A percentile compares a stretch with the other conserved stretches of the same genome.
phyloP scores from a whole-genome alignment of 139 green algal species.

The Volvox africanus region DNA sequence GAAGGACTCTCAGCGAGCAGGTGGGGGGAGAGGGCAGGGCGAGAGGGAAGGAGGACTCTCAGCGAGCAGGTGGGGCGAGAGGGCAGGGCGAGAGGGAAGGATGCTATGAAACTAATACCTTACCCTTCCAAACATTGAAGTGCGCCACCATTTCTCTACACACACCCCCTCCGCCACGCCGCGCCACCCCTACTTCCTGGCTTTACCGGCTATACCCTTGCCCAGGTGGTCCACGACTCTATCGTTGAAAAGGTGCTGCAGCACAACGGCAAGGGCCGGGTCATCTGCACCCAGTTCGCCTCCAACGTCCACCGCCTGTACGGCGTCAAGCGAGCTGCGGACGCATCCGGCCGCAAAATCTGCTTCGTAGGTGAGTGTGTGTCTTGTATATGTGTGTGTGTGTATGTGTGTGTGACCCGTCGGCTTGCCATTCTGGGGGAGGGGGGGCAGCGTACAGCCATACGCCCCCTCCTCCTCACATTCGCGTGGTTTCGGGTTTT shows the following conservation, averaged over 20 bases:
- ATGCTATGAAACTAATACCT: too few species aligned
- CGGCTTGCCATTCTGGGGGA: background rate
- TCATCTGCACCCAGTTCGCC: conserved; percentile 95
- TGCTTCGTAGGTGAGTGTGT: conserved; percentile 84
- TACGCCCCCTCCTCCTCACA: background rate
- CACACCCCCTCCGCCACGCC: too few species aligned
- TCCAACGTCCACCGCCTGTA: conserved; percentile 90
- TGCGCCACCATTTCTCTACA: too few species aligned
- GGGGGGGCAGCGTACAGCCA: background rate
- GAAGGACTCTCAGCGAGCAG: conserved; percentile 88
- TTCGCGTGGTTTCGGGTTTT: background rate
- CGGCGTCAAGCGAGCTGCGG: conserved; percentile 93
- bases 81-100: background rate
- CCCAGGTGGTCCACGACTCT: conserved; percentile 74
- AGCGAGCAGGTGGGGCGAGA: background rate
- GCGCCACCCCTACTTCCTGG: too few species aligned
- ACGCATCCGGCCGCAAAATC: conserved; percentile 88
- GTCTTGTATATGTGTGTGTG: background rate
- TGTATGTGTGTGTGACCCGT: background rate
- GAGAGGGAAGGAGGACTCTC: background rate
- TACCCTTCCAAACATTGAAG: too few species aligned
- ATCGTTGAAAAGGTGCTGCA: conserved; percentile 78
- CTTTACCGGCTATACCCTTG: too few species aligned
- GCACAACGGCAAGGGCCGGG: conserved; percentile 87
- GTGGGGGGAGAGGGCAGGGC: background rate